Evolutionary conservation across 2,329 filamentous ascomycete species (phyloP).

Genomic region (Beauveria scarabaeidicola): DNA sequence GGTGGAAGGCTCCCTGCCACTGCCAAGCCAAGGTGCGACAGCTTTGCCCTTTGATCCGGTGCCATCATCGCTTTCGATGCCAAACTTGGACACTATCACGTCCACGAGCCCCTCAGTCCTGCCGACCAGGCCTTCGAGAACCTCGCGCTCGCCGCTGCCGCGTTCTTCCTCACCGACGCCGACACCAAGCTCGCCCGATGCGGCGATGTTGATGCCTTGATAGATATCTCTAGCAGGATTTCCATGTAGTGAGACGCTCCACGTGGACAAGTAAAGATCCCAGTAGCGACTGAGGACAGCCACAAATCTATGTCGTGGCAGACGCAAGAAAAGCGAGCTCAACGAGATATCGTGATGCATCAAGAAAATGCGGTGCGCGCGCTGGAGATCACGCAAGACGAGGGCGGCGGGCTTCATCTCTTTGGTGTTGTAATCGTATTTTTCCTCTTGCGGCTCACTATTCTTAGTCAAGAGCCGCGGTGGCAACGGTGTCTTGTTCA

Average conservation of each 20-base stretch:
- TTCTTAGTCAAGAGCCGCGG: slow-evolving; percentile 37
- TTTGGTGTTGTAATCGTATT: slow-evolving; percentile 74
- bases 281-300: slow-evolving; percentile 71
- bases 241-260: slow-evolving; percentile 85
- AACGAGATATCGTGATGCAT: slow-evolving; percentile 78
- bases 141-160: slow-evolving; percentile 86
- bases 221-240: slow-evolving; percentile 77
- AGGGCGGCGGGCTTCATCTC: slow-evolving; percentile 79
- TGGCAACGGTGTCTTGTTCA: slow-evolving; percentile 63
- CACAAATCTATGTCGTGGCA: slow-evolving; percentile 60
- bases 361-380: slow-evolving; percentile 75
- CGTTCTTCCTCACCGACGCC: slow-evolving; percentile 94
- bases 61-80: slow-evolving; percentile 37
- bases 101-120: slow-evolving; percentile 81
- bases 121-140: slow-evolving; percentile 77
- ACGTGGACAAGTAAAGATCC: slow-evolving; percentile 60
- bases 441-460: slow-evolving; percentile 31
- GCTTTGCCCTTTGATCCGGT: slow-evolving; percentile 18
- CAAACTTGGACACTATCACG: slow-evolving; percentile 79
- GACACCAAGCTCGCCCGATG: slow-evolving; percentile 82
- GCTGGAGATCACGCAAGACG: slow-evolving; percentile 69
- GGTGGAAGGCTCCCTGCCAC: slow-evolving; percentile 55
- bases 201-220: slow-evolving; percentile 77
- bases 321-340: slow-evolving; percentile 56
- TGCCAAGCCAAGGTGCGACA: slow-evolving; percentile 58